Evolutionary conservation across 2,329 filamentous ascomycete species (phyloP).

Genomic region (Fusarium humuli): DNA sequence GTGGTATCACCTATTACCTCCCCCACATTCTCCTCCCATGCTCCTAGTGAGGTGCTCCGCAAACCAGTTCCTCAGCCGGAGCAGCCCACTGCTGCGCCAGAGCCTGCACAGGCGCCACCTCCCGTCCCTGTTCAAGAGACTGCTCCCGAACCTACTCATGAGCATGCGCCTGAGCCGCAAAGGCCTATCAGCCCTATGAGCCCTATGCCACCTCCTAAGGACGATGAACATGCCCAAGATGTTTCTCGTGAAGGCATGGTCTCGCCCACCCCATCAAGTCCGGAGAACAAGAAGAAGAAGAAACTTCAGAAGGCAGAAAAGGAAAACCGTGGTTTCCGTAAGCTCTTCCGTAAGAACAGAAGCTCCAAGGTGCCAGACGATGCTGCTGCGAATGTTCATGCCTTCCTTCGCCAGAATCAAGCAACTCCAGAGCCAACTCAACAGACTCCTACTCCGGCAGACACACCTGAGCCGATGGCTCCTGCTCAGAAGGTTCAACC

Average conservation of each 20-base stretch:
- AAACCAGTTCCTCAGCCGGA: slow-evolving; percentile 36
- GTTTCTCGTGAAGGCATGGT: slow-evolving; percentile 38
- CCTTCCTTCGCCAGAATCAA: slow-evolving; percentile 60
- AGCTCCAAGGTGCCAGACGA: slow-evolving; percentile 67
- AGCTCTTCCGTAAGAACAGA: slow-evolving; percentile 74
- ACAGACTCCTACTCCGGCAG: slow-evolving; percentile 34
- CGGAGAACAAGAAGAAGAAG: slow-evolving; percentile 57
- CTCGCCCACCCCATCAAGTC: slow-evolving; percentile 51
- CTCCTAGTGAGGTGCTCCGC: slow-evolving; percentile 29
- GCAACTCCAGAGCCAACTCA: slow-evolving; percentile 40
- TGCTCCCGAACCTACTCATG: slow-evolving; percentile 6
- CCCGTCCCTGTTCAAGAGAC: background rate
- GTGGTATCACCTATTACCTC: slow-evolving; percentile 34
- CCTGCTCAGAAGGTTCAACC: slow-evolving; percentile 13
- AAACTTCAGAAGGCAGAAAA: slow-evolving; percentile 67
- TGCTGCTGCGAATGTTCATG: slow-evolving; percentile 63
- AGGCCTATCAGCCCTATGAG: slow-evolving; percentile 28
- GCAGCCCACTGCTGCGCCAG: slow-evolving; percentile 6
- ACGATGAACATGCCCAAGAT: slow-evolving; percentile 36
- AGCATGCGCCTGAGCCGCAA: slow-evolving; percentile 20
- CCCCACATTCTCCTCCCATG: slow-evolving; percentile 45
- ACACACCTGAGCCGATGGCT: slow-evolving; percentile 46
- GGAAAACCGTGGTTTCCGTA: slow-evolving; percentile 67
- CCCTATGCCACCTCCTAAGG: slow-evolving; percentile 45
- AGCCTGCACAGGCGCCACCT: slow-evolving; percentile 9